A percentile compares a stretch with the other conserved stretches of the same genome.
Evolutionary conservation across 2,329 filamentous ascomycete genomes (phyloP).

Genomic region (Emergomyces orientalis): DNA sequence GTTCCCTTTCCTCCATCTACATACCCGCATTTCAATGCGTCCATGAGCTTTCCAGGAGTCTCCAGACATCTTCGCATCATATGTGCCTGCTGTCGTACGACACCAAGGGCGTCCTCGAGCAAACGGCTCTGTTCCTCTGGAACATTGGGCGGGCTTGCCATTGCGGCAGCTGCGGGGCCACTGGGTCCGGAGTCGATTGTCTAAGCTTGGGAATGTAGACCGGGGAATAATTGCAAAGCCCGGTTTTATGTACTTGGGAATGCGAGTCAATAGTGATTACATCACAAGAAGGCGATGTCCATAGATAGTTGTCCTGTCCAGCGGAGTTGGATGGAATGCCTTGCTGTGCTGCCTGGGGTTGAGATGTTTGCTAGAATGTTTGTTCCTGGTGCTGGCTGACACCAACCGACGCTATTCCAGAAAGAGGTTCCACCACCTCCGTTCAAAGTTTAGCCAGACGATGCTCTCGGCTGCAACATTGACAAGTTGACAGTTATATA

Average conservation of each 20-base stretch:
- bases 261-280: not conserved
- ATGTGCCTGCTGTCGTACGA: slow-evolving; percentile 92
- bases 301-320: not conserved
- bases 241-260: not conserved
- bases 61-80: slow-evolving; percentile 98
- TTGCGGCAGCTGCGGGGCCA: slow-evolving; percentile 27
- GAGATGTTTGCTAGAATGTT: slow-evolving; percentile 1
- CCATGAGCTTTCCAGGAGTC: slow-evolving; percentile 97
- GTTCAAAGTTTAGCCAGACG: too few relatives aligned
- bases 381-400: not conserved
- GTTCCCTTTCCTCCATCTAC: slow-evolving; percentile 28
- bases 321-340: not conserved
- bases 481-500: not conserved
- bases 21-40: slow-evolving; percentile 98
- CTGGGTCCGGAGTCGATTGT: slow-evolving; percentile 14
- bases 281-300: not conserved
- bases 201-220: not conserved
- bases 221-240: not conserved
- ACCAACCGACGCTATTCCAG: slow-evolving; percentile 3
- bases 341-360: not conserved
- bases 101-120: slow-evolving; percentile 91
- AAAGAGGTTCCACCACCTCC: slow-evolving; percentile 6
- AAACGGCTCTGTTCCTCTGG: slow-evolving; percentile 79
- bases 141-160: slow-evolving; percentile 49
- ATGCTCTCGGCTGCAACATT: not conserved